These are phyloP conservation scores for Colletotrichum paranaense DNA, from an alignment of 2,329 filamentous ascomycete genomes.

Conservation along the genomic window DNA sequence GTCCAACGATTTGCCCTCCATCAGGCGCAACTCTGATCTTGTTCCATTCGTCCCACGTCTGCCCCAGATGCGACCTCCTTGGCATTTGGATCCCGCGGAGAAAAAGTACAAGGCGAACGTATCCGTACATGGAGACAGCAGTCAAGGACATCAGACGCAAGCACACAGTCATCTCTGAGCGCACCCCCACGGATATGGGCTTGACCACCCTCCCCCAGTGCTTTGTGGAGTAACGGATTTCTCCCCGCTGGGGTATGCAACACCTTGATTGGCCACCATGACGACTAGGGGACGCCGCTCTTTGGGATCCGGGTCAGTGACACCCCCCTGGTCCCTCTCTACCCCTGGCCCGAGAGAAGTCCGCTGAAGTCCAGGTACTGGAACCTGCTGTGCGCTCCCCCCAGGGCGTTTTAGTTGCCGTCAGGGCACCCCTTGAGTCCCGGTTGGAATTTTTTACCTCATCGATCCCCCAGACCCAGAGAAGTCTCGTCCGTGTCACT, in stretches of 20 bases:
- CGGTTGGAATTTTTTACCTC: conserved; percentile 33
- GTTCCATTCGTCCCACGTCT: conserved; percentile 12
- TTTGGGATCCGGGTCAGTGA: conserved; percentile 27
- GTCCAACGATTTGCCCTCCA: background rate
- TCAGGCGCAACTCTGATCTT: background rate
- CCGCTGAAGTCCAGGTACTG: conserved; percentile 29
- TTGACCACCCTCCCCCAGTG: conserved; percentile 14
- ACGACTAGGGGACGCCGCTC: background rate
- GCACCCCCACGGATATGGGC: conserved; percentile 26
- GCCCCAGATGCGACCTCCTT: conserved; percentile 30
- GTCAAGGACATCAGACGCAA: conserved; percentile 11
- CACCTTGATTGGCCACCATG: conserved; percentile 21
- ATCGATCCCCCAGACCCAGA: conserved; percentile 26
- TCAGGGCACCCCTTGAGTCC: conserved; percentile 33
- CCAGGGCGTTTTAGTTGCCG: conserved; percentile 33
- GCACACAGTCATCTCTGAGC: background rate
- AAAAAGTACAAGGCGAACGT: conserved; percentile 12
- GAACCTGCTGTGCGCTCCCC: conserved; percentile 31
- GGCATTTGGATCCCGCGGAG: conserved; percentile 28
- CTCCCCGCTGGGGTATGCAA: conserved; percentile 19
- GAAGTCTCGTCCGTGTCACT: conserved; percentile 19
- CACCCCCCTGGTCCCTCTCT: conserved; percentile 16
- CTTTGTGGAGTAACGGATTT: conserved; percentile 30
- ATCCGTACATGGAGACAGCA: conserved; percentile 2
- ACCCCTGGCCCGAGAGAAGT: conserved; percentile 29